Base-by-base conservation (phyloP, 176 grass and related monocot genomes). In the Ensete ventricosum region DNA sequence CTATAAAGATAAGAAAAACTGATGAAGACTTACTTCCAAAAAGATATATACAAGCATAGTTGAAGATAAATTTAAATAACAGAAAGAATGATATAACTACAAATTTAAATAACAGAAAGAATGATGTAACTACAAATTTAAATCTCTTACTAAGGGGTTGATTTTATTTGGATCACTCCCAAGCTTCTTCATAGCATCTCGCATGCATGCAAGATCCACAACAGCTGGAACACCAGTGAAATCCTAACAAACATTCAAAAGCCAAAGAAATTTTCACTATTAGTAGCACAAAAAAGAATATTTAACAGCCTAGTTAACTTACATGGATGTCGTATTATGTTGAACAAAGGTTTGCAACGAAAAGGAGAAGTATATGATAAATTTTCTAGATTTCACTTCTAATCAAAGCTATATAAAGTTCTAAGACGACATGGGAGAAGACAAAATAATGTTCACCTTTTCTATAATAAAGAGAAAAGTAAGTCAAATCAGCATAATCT, bases 171-270 rank as follows among this genome's bases (percentile, higher is more conserved):
- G 84, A 20, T 98, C 94, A 26, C 86, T 93, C 14, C 82, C 85
- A 72, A 98, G 82, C 75, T 80, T 98, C 79, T 84, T 93, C 88
- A 98, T 87, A 53, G 94, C 94, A 94, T 98, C 94, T 62, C 94
- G 79, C 94, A 98, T 98, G 73, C 94, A 93, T 1, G 94, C 94
- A 72, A 98, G 94, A 79, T 98, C 94, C 78, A 98, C 94, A 73
- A 94, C 88, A 62, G 94, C 94, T 16, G 90, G 90, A 58, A 94
- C 94, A 79, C 94, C 94, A 82, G 94, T 98, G 59, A 98, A 98
- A 87, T 98, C 94, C 94, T 98, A 69, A 26, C 59, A 79, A 58
- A 50, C 16, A 66, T 67, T 19, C 52, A 51, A 80, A 1, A 76
- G 52, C 62, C 14, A 81, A 53, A 49, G 64, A 24, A 78, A n/a